Evolutionary conservation across 305 asterid genomes (phyloP), one percentile per base, ranked within the genome.

Genomic region (Fraxinus baroniana): DNA sequence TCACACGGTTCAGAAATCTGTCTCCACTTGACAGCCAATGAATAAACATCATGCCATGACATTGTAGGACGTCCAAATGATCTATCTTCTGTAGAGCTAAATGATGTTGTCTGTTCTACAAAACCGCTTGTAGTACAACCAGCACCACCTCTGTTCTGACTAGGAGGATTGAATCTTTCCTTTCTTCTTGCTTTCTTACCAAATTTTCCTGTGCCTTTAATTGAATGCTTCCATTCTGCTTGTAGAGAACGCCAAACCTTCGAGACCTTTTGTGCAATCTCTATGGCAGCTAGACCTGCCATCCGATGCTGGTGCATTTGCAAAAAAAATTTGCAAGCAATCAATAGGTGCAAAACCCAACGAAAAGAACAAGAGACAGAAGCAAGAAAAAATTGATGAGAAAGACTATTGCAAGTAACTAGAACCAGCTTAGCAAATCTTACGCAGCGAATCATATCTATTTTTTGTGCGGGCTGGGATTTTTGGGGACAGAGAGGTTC

Each of bases 261-360:
- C 49, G 93, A 93, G 85, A 93, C 95, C 89, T 90, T 96, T 76
- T 96, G 99, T 71, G 99, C 99, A 82, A 96, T 92, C 89, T 96
- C 99, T 82, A 96, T 92, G 82, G 97, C 97, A 84, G 99, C 98
- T 74, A 96, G 93, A 44, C 99, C 99, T 33, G 99, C 99, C 99
- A 96, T 96, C 72, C 98, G 97, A 82, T 93, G 91, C 98, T 96
- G 97, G 88, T 83, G 78, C 80, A 87, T 76, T 79, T 75, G 60
- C 86, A 82, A 82, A 84, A 30, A 84, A 30, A 13, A 30, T 64
- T 41, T 41, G 85, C 18, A 72, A 80, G 86, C 77, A 83, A 74
- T 87, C 79, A 86, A 84, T 82, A 75, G 62, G 78, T 39, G 74
- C 41, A 72, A 79, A 68, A 77, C 77, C 72, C 74, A 83, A 79